Evolutionary conservation across 192 early-diverging fungal species (phyloP).

Genomic region (Coemansia sp.): DNA sequence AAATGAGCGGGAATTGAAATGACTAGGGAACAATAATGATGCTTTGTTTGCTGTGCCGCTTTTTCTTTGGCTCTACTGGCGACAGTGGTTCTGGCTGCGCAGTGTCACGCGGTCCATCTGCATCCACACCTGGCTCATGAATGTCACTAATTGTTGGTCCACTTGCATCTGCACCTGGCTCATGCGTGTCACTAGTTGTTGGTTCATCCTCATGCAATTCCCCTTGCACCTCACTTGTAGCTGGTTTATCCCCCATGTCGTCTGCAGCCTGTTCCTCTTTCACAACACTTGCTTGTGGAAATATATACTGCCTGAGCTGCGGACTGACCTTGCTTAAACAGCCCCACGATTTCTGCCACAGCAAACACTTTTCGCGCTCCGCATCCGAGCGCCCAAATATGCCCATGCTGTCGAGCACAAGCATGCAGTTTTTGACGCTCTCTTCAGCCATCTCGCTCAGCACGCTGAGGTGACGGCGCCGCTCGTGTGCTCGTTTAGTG

Average conservation of each 20-base stretch:
- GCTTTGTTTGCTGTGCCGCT: constrained; percentile 32
- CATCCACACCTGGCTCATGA: not conserved
- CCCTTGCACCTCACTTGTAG: not conserved
- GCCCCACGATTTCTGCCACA: constrained; percentile 40
- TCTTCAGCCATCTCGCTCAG: constrained; percentile 55
- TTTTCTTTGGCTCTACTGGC: constrained; percentile 23
- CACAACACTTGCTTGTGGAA: constrained; percentile 10
- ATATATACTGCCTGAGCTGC: constrained; percentile 32
- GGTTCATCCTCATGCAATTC: not conserved
- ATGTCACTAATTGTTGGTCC: not conserved
- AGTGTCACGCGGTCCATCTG: not conserved
- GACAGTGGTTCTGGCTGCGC: constrained; percentile 1
- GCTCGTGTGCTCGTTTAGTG: constrained; percentile 8
- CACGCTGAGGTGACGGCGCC: constrained; percentile 32
- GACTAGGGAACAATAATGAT: constrained; percentile 38
- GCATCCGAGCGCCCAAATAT: constrained; percentile 25
- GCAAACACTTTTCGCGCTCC: constrained; percentile 14
- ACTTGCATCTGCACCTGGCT: not conserved
- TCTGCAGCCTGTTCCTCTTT: not conserved
- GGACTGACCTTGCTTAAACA: constrained; percentile 39
- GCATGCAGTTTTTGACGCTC: constrained; percentile 46
- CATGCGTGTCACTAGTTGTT: not conserved
- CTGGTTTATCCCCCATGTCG: not conserved
- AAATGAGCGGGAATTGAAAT: not conserved
- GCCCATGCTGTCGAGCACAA: constrained; percentile 42